Evolutionary conservation across 495 filamentous ascomycete genomes (phyloP).

Genomic region (Penicillium samsonianum): DNA sequence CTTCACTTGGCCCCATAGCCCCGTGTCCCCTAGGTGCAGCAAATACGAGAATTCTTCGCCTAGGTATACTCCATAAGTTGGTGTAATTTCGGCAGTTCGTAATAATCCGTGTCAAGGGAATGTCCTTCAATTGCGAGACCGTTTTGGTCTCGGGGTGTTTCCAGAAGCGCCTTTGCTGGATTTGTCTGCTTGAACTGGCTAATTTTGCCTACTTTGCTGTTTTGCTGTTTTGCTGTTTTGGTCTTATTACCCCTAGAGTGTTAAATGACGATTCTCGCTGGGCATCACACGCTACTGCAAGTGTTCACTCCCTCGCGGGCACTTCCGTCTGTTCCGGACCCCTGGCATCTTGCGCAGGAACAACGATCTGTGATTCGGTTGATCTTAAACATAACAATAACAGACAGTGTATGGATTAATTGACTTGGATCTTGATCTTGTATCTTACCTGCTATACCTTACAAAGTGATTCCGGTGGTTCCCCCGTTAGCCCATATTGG

Average conservation of each 20-base stretch:
- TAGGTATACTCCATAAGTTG: neutral
- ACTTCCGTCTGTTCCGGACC: constrained; percentile 7
- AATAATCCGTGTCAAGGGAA: no score
- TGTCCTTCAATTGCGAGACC: no score
- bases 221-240: neutral
- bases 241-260: neutral
- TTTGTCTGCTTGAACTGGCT: neutral
- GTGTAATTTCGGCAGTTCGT: neutral
- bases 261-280: constrained; percentile 3
- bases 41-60: constrained; percentile 13
- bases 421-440: neutral
- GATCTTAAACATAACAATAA: neutral
- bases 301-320: constrained; percentile 5
- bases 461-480: neutral
- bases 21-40: neutral
- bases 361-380: neutral
- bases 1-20: neutral
- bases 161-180: neutral
- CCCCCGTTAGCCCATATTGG: neutral
- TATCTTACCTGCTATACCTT: neutral
- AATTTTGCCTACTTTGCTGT: neutral
- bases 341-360: constrained; percentile 15
- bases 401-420: neutral
- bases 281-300: constrained; percentile 4
- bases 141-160: neutral